Evolutionary conservation across 306 rosid species (phyloP).

Genomic region (Quercus suber): DNA sequence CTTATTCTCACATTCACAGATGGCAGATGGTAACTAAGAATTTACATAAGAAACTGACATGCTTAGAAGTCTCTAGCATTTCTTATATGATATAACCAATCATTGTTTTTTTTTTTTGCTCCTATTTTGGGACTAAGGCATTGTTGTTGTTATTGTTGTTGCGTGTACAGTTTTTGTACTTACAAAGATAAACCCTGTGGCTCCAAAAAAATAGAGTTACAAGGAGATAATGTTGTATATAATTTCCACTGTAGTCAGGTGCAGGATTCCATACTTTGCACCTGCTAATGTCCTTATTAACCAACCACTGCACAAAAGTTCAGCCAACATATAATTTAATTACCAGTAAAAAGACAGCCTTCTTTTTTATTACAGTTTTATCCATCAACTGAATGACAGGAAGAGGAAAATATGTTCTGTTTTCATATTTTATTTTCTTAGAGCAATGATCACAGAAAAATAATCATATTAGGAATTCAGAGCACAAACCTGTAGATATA

Average conservation of each 20-base stretch:
- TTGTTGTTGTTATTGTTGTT: too few relatives aligned
- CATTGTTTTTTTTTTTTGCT: not conserved
- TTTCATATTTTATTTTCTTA: too few relatives aligned
- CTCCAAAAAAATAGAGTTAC: not conserved
- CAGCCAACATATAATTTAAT: not conserved
- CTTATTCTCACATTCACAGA: not conserved
- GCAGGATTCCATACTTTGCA: slow-evolving; percentile 78
- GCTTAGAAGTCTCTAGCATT: not conserved
- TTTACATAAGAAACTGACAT: not conserved
- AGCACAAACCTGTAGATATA: too few relatives aligned
- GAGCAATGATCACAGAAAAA: too few relatives aligned
- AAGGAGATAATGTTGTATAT: slow-evolving; percentile 67
- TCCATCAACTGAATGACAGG: not conserved
- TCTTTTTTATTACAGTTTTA: too few relatives aligned
- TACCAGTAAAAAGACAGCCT: too few relatives aligned
- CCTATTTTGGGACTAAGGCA: too few relatives aligned
- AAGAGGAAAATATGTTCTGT: not conserved
- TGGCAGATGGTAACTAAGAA: not conserved
- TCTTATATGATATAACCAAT: not conserved
- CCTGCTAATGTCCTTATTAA: slow-evolving; percentile 74
- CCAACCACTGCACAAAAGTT: slow-evolving; percentile 61
- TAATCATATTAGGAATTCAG: too few relatives aligned
- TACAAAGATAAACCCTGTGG: slow-evolving; percentile 10
- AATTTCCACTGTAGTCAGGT: slow-evolving; percentile 74
- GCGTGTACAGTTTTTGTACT: slow-evolving; percentile 1